Evolutionary conservation across 139 green algal genomes (phyloP).

Genomic region (Asterochloris erici): DNA sequence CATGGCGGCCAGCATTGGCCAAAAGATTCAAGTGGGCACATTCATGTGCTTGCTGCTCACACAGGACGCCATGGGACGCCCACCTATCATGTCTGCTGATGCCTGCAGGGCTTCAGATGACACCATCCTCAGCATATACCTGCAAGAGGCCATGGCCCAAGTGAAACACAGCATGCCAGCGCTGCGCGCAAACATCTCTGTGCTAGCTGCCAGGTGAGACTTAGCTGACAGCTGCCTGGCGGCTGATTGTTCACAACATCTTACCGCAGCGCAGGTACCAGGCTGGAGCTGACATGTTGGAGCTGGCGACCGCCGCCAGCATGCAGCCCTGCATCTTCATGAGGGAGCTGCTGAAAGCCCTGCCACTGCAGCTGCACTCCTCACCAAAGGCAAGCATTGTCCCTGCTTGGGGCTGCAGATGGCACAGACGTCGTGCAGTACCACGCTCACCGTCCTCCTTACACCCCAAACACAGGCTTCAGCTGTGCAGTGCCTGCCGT

Average conservation of each 20-base stretch:
- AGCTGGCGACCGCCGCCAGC: conserved; percentile 52
- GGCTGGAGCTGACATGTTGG: conserved; percentile 59
- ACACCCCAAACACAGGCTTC: background rate
- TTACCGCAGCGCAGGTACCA: conserved; percentile 16
- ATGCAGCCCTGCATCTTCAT: conserved; percentile 74
- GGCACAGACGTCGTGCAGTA: background rate
- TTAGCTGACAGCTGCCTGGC: background rate
- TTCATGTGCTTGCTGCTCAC: no score
- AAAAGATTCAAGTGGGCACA: no score
- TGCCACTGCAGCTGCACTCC: conserved; percentile 22
- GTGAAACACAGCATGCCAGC: conserved; percentile 24
- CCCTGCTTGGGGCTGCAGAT: background rate
- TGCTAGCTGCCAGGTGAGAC: background rate
- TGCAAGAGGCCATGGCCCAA: conserved; percentile 52
- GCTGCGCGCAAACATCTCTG: no score
- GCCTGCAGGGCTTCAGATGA: conserved; percentile 33
- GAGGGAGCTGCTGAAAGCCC: conserved; percentile 48
- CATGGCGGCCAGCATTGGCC: no score
- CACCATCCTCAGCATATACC: conserved; percentile 52
- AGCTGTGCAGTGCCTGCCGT: background rate
- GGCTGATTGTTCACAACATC: background rate
- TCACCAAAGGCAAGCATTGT: background rate
- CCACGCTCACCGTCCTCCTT: background rate
- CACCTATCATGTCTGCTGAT: no score
- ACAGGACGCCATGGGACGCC: no score